Conservation (phyloP, 2,329 filamentous ascomycete genomes). For the Periconia sp. region DNA sequence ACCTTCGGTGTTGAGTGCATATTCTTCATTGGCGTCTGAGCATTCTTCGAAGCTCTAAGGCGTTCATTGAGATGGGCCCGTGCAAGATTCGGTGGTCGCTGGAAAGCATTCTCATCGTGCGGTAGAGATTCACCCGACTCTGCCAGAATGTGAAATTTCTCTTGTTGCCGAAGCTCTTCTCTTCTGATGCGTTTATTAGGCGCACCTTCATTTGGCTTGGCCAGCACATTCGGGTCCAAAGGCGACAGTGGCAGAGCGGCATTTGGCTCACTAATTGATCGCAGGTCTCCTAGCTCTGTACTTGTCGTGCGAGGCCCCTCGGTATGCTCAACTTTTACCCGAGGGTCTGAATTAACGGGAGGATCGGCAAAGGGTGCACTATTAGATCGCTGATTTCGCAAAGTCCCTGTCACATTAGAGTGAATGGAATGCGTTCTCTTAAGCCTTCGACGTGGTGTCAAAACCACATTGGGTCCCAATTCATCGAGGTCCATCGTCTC, state of each 20-base stretch:
- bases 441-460: slow-evolving; percentile 36
- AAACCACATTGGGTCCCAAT: slow-evolving; percentile 30
- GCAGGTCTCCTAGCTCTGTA: slow-evolving; percentile 13
- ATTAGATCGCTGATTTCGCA: slow-evolving; percentile 34
- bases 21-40: slow-evolving; percentile 19
- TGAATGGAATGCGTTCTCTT: slow-evolving; percentile 13
- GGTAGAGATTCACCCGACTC: slow-evolving; percentile 36
- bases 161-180: slow-evolving; percentile 7
- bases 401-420: slow-evolving; percentile 14
- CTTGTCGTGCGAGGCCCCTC: too few relatives aligned
- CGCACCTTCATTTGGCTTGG: slow-evolving; percentile 14
- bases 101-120: slow-evolving; percentile 16
- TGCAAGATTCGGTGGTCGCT: slow-evolving; percentile 27
- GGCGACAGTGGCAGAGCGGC: slow-evolving; percentile 13
- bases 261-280: slow-evolving; percentile 29
- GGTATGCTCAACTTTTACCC: slow-evolving; percentile 4
- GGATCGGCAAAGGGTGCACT: slow-evolving; percentile 34
- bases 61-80: slow-evolving; percentile 33
- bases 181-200: slow-evolving; percentile 28
- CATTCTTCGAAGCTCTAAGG: slow-evolving; percentile 17
- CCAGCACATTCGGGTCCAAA: slow-evolving; percentile 34
- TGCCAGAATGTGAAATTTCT: slow-evolving; percentile 23
- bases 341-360: slow-evolving; percentile 20
- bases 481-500: slow-evolving; percentile 55
- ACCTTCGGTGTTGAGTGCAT: slow-evolving; percentile 14